These are phyloP conservation scores for Apiospora kogelbergensis DNA, from an alignment of 2,329 filamentous ascomycete species.

Conservation along the genomic window DNA sequence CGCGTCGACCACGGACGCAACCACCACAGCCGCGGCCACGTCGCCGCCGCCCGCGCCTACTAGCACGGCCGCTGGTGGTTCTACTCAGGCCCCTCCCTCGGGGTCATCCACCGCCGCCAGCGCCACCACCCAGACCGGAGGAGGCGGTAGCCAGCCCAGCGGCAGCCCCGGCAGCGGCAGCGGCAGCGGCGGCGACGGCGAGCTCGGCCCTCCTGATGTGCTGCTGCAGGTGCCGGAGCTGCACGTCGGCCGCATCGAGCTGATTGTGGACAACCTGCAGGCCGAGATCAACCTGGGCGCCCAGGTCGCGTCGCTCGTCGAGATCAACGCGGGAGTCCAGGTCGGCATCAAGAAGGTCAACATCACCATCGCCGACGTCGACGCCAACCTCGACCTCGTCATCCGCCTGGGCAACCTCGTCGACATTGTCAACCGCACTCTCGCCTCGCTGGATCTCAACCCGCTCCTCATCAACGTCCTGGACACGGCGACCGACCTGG, in stretches of 20 bases:
- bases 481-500: slow-evolving; percentile 51
- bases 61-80: slow-evolving; percentile 13
- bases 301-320: slow-evolving; percentile 57
- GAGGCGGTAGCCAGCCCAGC: slow-evolving; percentile 19
- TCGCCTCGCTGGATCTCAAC: slow-evolving; percentile 59
- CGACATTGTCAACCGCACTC: slow-evolving; percentile 60
- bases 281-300: slow-evolving; percentile 62
- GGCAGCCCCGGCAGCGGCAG: slow-evolving; percentile 12
- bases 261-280: slow-evolving; percentile 57
- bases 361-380: slow-evolving; percentile 61
- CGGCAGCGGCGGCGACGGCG: slow-evolving; percentile 16
- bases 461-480: slow-evolving; percentile 58
- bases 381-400: slow-evolving; percentile 58
- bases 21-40: slow-evolving; percentile 16
- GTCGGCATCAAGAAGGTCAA: slow-evolving; percentile 52
- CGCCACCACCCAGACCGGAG: slow-evolving; percentile 19
- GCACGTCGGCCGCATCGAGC: slow-evolving; percentile 58
- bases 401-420: slow-evolving; percentile 61
- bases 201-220: slow-evolving; percentile 52
- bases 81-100: neutral
- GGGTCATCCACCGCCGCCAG: slow-evolving; percentile 10
- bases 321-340: slow-evolving; percentile 54
- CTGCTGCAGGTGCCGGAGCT: slow-evolving; percentile 57
- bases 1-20: slow-evolving; percentile 25
- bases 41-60: slow-evolving; percentile 15